Conservation (phyloP, 768 basidiomycete genomes). For the Suillus paluster region DNA sequence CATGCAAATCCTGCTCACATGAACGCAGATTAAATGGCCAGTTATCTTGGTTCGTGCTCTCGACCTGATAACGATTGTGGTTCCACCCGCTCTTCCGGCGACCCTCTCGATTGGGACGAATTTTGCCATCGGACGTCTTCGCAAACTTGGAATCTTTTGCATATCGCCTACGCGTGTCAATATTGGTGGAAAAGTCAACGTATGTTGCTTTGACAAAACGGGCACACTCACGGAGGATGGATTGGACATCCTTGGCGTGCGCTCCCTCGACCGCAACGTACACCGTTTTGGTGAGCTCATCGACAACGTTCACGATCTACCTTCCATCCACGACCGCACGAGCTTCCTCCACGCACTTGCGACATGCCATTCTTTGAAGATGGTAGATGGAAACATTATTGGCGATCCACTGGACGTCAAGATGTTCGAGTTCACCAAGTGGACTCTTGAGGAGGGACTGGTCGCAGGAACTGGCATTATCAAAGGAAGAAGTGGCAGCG, state of each 20-base stretch:
- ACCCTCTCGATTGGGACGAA: slow-evolving; percentile 97
- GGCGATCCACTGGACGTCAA: slow-evolving; percentile 97
- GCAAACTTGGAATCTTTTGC: slow-evolving; percentile 89
- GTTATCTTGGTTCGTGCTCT: slow-evolving; percentile 91
- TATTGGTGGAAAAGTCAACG: slow-evolving; percentile 93
- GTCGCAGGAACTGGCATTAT: slow-evolving; percentile 71
- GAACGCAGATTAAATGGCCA: slow-evolving; percentile 76
- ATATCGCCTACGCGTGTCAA: slow-evolving; percentile 97
- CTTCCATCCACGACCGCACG: slow-evolving; percentile 70
- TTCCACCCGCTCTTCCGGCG: slow-evolving; percentile 96
- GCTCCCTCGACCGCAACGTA: slow-evolving; percentile 75
- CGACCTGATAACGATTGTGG: slow-evolving; percentile 95
- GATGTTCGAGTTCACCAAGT: slow-evolving; percentile 97
- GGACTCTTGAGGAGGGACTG: slow-evolving; percentile 94
- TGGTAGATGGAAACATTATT: slow-evolving; percentile 84
- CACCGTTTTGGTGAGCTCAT: slow-evolving; percentile 90
- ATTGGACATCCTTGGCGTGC: slow-evolving; percentile 93
- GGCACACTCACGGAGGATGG: slow-evolving; percentile 99
- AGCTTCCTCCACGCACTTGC: slow-evolving; percentile 91
- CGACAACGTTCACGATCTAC: slow-evolving; percentile 85
- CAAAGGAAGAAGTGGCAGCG: slow-evolving; percentile 61
- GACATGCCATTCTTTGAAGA: slow-evolving; percentile 95
- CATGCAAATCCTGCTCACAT: slow-evolving; percentile 7
- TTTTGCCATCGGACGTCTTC: slow-evolving; percentile 88
- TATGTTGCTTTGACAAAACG: slow-evolving; percentile 99